Evolutionary conservation across 305 asterid genomes (phyloP).

Genomic region (Solanum hybrid): DNA sequence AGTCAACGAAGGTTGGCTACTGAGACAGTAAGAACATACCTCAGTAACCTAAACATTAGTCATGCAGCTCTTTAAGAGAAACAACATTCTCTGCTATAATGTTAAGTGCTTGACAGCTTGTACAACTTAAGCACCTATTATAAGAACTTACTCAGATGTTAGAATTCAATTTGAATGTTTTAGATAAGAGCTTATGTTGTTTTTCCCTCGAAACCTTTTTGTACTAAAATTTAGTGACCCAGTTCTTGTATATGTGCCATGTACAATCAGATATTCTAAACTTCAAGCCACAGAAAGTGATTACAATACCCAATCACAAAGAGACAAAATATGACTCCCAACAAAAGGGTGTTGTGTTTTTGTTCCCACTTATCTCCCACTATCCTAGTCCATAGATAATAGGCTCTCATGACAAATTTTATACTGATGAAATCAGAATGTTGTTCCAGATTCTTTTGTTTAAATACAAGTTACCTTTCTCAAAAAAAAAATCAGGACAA

Average conservation of each 20-base stretch:
- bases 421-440: not conserved
- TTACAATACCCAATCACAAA: not conserved
- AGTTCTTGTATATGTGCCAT: not conserved
- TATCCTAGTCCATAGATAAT: not conserved
- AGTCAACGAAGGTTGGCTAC: not conserved
- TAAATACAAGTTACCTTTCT: too few species aligned
- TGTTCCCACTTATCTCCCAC: not conserved
- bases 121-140: not conserved
- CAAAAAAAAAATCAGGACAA: not conserved
- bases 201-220: not conserved
- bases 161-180: not conserved
- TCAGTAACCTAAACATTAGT: not conserved
- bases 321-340: not conserved
- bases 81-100: not conserved
- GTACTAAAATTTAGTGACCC: not conserved
- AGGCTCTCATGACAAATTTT: not conserved
- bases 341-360: not conserved
- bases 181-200: not conserved
- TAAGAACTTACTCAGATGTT: not conserved
- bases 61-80: not conserved
- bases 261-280: not conserved
- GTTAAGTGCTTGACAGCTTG: not conserved
- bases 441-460: too few species aligned
- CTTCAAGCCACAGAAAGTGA: not conserved
- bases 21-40: not conserved